Evolutionary conservation across 2,329 filamentous ascomycete genomes (phyloP), one percentile per base, ranked within the genome.

Genomic region (Penicillium sp.): DNA sequence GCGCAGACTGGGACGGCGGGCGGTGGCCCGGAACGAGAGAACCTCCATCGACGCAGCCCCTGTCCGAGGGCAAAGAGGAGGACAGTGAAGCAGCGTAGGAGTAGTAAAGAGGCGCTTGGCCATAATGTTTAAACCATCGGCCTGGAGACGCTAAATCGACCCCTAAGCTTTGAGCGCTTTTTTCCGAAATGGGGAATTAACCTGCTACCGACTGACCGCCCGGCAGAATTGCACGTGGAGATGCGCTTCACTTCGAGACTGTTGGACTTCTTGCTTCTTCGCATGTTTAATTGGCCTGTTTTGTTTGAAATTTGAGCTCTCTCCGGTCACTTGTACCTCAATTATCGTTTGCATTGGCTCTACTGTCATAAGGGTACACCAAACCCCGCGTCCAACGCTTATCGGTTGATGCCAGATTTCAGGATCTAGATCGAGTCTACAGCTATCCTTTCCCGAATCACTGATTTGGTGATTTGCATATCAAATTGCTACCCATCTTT

Each of bases 61-160:
- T 44, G 50, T 61, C 59, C 58, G 55, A 49, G 61, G 61, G 55
- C 54, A 54, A 52, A 49, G 49, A 46, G 61, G 52, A 60, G 62
- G 52, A 55, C 56, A 67, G 47, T 60, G 60, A 59, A 65, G 54
- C 45, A 62, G 52, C 43, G 56, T 50, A 39, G 62, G 64, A 56
- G 64, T 58, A 55, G 53, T 55, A 38, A 65, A 56, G 54, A 71
- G 68, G 69, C 69, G 64, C 68, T 66, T 56, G 67, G 68, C 69
- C 71, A 73, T 72, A 57, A 62, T 69, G 49, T 52, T 62, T 62
- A 71, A 59, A 66, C 62, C 66, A 69, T 68, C 57, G 57, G 58
- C 56, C 58, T 56, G 42, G 54, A 58, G 49, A 45, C 43, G 42
- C 46, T 40, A 43, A 53, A 39, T 49, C 34, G 18, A 54, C 54